Conservation (phyloP, 352 stramenopile species). For the Phytophthora vignae region DNA sequence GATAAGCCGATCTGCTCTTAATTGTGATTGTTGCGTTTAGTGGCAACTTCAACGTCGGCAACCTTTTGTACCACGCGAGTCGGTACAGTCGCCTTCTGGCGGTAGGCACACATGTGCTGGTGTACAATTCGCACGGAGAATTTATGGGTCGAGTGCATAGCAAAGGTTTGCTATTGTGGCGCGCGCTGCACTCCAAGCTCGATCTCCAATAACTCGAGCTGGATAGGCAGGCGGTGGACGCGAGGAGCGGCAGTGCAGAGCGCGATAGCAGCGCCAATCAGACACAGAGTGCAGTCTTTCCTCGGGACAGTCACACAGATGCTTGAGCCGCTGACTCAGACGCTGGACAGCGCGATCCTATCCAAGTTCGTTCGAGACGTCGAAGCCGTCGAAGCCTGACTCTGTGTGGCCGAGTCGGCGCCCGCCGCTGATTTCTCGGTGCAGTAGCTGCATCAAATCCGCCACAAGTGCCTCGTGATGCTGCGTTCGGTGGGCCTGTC, state of each 20-base stretch:
- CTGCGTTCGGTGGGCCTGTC: neutral
- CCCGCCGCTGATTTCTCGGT: too few species aligned
- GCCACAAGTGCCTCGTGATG: neutral
- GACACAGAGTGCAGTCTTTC: too few species aligned
- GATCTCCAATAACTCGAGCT: too few species aligned
- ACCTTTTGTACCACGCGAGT: neutral
- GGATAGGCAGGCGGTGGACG: too few species aligned
- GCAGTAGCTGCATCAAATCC: neutral
- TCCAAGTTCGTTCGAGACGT: neutral
- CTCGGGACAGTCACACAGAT: too few species aligned
- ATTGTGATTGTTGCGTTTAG: neutral
- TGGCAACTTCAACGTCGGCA: constrained; percentile 18
- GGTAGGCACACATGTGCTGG: too few species aligned
- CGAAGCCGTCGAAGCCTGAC: neutral
- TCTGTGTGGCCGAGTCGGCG: neutral
- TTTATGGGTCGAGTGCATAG: too few species aligned
- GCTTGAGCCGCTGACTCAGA: neutral
- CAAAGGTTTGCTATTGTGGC: too few species aligned
- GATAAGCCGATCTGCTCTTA: neutral
- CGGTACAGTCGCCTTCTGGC: neutral
- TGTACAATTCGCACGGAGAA: too few species aligned
- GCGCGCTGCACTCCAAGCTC: too few species aligned
- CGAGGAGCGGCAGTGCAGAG: too few species aligned
- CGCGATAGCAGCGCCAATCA: too few species aligned
- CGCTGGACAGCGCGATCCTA: neutral